These are phyloP conservation scores for Zygotorulaspora mrakii DNA, from an alignment of 1,139 yeast genomes.

Conservation along the genomic window DNA sequence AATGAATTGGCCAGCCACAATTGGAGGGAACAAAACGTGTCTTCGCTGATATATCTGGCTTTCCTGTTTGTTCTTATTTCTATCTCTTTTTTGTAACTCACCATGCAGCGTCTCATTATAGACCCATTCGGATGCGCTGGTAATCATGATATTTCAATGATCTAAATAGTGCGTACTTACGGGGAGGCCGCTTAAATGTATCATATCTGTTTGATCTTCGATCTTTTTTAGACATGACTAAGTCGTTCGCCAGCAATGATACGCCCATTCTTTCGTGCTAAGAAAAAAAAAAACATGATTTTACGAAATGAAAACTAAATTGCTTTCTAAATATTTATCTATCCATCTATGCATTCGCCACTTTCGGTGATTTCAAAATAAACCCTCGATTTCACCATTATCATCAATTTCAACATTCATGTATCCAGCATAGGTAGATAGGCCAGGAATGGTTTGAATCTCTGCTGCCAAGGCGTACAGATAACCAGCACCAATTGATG, in stretches of 20 bases:
- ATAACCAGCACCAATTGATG: conserved; percentile 81
- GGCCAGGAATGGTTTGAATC: conserved; percentile 80
- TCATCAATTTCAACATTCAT: conserved; percentile 81
- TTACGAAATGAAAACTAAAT: too few relatives aligned
- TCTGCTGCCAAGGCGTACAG: conserved; percentile 79
- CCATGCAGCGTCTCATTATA: conserved; percentile 2
- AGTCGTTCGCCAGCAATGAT: too few relatives aligned
- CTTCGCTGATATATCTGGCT: conserved; percentile 9
- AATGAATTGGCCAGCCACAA: conserved; percentile 22
- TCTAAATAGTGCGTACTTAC: too few relatives aligned
- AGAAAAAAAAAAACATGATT: too few relatives aligned
- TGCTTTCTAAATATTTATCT: too few relatives aligned
- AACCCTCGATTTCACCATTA: conserved; percentile 75
- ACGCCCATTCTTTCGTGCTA: too few relatives aligned
- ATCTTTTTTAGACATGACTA: too few relatives aligned
- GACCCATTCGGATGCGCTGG: conserved; percentile 14
- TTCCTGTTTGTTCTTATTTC: not conserved
- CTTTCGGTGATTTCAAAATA: conserved; percentile 43
- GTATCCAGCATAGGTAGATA: conserved; percentile 78
- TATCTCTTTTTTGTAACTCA: not conserved
- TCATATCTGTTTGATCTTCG: too few relatives aligned
- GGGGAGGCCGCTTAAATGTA: too few relatives aligned
- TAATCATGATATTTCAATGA: conserved; percentile 5
- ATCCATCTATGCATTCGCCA: not conserved
- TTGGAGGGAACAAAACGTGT: conserved; percentile 23